Conservation (phyloP, 352 stramenopile genomes). For the Phytophthora sansomeana region DNA sequence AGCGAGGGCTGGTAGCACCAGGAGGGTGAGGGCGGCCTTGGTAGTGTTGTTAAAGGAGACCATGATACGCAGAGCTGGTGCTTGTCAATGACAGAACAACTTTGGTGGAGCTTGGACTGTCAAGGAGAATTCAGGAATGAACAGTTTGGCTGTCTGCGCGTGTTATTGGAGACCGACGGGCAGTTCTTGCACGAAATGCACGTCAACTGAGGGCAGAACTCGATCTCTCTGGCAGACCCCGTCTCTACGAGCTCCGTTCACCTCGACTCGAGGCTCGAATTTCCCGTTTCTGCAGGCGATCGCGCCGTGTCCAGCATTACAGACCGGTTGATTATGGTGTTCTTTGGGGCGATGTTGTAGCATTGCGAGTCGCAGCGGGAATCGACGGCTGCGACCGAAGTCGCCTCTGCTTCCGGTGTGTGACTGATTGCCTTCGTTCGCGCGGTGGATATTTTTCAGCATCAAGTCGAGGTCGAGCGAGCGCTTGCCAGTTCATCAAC, state of each 20-base stretch:
- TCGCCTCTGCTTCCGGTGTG: neutral
- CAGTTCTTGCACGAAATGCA: neutral
- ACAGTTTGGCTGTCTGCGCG: too few relatives aligned
- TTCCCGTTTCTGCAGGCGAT: neutral
- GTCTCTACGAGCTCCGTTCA: slow-evolving; percentile 17
- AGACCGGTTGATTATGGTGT: neutral
- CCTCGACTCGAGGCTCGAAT: too few relatives aligned
- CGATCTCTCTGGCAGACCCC: slow-evolving; percentile 15
- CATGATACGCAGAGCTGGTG: neutral
- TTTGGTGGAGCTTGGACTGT: neutral
- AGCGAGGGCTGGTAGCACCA: neutral
- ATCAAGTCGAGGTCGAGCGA: neutral
- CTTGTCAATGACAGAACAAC: slow-evolving; percentile 3
- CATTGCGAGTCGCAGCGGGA: too few relatives aligned
- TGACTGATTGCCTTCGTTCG: neutral
- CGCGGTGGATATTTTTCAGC: neutral
- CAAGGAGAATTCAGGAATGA: too few relatives aligned
- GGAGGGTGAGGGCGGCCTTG: slow-evolving; percentile 7
- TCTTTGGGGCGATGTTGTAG: neutral
- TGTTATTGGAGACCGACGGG: neutral
- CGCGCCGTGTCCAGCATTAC: neutral
- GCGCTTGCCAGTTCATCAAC: too few relatives aligned
- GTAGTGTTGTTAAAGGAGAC: slow-evolving; percentile 1
- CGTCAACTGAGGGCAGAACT: too few relatives aligned
- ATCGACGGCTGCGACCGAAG: neutral